Base-by-base conservation (phyloP, 2,329 filamentous ascomycete genomes). In the Fusarium denticulatum region DNA sequence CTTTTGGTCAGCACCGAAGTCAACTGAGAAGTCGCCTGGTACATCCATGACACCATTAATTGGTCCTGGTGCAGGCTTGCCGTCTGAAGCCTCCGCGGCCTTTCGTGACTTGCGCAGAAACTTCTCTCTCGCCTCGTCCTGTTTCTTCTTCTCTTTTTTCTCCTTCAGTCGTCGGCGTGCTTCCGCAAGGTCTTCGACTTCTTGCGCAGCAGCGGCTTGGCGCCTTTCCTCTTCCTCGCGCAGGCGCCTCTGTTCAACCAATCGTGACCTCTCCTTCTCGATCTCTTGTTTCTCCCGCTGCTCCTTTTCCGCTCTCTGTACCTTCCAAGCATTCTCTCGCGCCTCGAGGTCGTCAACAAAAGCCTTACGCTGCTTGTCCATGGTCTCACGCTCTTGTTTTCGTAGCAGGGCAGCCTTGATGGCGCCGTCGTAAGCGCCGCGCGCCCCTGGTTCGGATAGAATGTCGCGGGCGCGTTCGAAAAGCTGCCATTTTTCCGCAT, bases 321-420 rank as follows among this genome's bases (percentile, higher is more conserved):
- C 84, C 79, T 90, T 91, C 58, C 90, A 85, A 6, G 91, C 91
- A 36, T 88, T 85, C 82, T 97, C 96, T 26, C 93, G 86, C 32
- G 90, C 88, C 83, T 97, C 95, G 57, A 98, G 84, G 79, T 98
- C 95, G 79, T 97, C 94, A 73, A 94, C 93, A 88, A 97, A 93
- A 75, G 90, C 88, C 79, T 93, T 86, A 76, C 93, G 87, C 81
- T 91, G 89, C 53, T 90, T 90, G 76, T 94, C 91, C 83, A 97
- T 92, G 69, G 92, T 86, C 58, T 93, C 91, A 77, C 92, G 88
- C 82, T 95, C 90, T 79, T 90, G 86, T 80, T 90, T 89, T 79
- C 92, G 92, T 79, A 93, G 89, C 66, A 92, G 84, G 71, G 90
- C 87, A 43, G 94, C 93, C 77, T 92, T 89, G 49, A 94, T 89